Evolutionary conservation across 306 rosid species (phyloP).

Genomic region (Biancaea sappan): DNA sequence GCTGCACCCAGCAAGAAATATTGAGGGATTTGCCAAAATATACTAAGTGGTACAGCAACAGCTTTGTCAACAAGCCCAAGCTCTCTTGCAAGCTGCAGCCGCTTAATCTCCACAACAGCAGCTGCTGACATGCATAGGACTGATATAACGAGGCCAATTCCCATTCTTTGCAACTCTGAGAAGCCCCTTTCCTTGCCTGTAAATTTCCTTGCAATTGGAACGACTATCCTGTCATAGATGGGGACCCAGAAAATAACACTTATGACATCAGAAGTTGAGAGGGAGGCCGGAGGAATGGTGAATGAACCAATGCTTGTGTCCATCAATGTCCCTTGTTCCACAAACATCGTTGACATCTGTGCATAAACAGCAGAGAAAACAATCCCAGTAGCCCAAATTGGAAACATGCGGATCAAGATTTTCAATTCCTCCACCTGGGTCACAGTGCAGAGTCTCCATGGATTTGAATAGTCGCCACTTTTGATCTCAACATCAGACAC

Average conservation of each 20-base stretch:
- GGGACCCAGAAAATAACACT: constrained; percentile 98
- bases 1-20: constrained; percentile 91
- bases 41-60: constrained; percentile 69
- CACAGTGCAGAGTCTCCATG: constrained; percentile 89
- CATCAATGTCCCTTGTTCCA: constrained; percentile 92
- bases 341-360: constrained; percentile 94
- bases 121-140: constrained; percentile 93
- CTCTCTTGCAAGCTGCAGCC: constrained; percentile 70
- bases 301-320: constrained; percentile 78
- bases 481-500: constrained; percentile 58
- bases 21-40: constrained; percentile 88
- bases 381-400: constrained; percentile 91
- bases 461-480: constrained; percentile 63
- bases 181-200: constrained; percentile 89
- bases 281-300: constrained; percentile 91
- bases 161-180: constrained; percentile 94
- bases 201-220: constrained; percentile 78
- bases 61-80: constrained; percentile 60
- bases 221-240: constrained; percentile 68
- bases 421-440: constrained; percentile 96
- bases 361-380: constrained; percentile 90
- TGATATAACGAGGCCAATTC: constrained; percentile 86
- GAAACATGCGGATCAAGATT: constrained; percentile 93
- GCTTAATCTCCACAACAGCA: constrained; percentile 74
- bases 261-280: constrained; percentile 71